Conservation (phyloP, 139 green algal species). For the Haematococcus lacustris region DNA sequence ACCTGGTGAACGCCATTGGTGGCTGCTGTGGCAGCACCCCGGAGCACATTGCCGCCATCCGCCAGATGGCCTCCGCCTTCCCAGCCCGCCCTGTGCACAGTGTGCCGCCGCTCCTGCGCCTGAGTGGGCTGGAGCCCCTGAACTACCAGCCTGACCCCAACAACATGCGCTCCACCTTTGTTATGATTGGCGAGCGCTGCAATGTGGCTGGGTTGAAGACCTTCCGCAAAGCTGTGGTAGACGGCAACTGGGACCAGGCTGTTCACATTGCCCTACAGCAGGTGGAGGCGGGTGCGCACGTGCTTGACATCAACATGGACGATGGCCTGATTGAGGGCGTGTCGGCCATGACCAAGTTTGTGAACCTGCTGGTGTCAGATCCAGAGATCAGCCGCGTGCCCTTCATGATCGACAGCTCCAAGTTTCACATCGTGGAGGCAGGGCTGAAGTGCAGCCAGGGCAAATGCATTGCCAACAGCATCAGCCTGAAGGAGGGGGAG, state of each 20-base stretch:
- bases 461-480: conserved; percentile 98
- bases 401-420: conserved; percentile 98
- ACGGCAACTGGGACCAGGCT: conserved; percentile 92
- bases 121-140: conserved; percentile 90
- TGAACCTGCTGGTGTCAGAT: conserved; percentile 95
- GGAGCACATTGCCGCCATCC: conserved; percentile 87
- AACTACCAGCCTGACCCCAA: conserved; percentile 76
- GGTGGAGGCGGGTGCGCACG: conserved; percentile 69
- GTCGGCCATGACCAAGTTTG: conserved; percentile 89
- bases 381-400: conserved; percentile 89
- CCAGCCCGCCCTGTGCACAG: conserved; percentile 48
- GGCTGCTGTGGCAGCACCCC: conserved; percentile 90
- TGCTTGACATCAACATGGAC: conserved; percentile 99
- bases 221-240: conserved; percentile 96
- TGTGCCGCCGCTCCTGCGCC: conserved; percentile 72
- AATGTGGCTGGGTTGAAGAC: conserved; percentile 92
- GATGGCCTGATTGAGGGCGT: conserved; percentile 95
- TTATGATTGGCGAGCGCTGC: conserved; percentile 95
- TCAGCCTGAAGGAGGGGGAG: conserved; percentile 97
- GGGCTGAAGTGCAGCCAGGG: conserved; percentile 91
- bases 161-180: conserved; percentile 83
- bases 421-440: conserved; percentile 96
- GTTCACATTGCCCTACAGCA: conserved; percentile 85
- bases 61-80: conserved; percentile 58
- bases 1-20: conserved; percentile 89